Conservation (phyloP, 352 stramenopile species). For the Phytophthora rubi region DNA sequence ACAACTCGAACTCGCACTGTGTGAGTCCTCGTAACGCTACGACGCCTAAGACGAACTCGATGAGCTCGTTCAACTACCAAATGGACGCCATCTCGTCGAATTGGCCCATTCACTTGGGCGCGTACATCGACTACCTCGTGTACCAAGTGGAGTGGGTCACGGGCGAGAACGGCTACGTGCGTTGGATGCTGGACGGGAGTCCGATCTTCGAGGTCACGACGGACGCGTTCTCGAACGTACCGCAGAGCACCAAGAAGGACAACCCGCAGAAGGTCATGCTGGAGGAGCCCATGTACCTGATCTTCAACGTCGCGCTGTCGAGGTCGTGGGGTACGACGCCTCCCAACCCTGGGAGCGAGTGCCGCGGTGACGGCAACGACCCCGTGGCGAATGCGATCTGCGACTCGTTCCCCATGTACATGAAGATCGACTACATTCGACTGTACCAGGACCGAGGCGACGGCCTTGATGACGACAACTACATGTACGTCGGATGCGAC, state of each 20-base stretch:
- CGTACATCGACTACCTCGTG: slow-evolving; percentile 53
- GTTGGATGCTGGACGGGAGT: slow-evolving; percentile 55
- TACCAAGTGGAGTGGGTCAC: slow-evolving; percentile 74
- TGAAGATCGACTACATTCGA: slow-evolving; percentile 90
- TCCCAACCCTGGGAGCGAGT: slow-evolving; percentile 48
- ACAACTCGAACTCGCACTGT: slow-evolving; percentile 57
- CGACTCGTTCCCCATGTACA: slow-evolving; percentile 82
- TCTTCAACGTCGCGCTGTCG: slow-evolving; percentile 67
- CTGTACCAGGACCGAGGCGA: slow-evolving; percentile 64
- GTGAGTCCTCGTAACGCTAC: slow-evolving; percentile 45
- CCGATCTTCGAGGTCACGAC: slow-evolving; percentile 71
- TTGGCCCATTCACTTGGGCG: slow-evolving; percentile 60
- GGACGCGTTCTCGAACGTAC: slow-evolving; percentile 47
- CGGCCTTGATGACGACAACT: slow-evolving; percentile 43
- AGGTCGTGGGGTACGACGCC: slow-evolving; percentile 50
- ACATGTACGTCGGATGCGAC: slow-evolving; percentile 69
- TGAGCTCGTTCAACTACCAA: slow-evolving; percentile 76
- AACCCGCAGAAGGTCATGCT: slow-evolving; percentile 67
- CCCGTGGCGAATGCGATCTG: slow-evolving; percentile 67
- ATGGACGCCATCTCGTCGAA: slow-evolving; percentile 74
- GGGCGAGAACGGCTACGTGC: slow-evolving; percentile 57
- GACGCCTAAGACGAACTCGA: slow-evolving; percentile 53
- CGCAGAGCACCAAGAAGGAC: slow-evolving; percentile 42
- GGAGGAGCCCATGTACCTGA: slow-evolving; percentile 73
- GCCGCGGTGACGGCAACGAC: slow-evolving; percentile 58